phyloP scores from a whole-genome alignment of 495 filamentous ascomycete genomes.

The Neohortaea acidophila region DNA sequence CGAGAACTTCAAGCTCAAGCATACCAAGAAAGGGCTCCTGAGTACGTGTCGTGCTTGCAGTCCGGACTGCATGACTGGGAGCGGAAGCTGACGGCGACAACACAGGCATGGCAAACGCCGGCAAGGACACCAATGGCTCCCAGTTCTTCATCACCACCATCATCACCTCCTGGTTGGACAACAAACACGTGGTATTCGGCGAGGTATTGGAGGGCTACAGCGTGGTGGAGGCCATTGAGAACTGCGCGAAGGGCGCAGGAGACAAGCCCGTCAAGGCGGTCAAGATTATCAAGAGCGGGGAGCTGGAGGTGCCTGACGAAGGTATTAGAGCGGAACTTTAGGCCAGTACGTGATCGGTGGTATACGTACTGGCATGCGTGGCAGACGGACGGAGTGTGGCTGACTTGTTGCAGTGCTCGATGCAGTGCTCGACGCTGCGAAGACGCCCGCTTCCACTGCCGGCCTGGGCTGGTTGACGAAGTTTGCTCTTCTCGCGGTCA shows the following conservation, averaged over 20 bases:
- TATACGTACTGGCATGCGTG: constrained; percentile 1
- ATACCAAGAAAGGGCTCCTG: constrained; percentile 48
- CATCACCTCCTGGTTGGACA: constrained; percentile 57
- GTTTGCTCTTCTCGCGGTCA: constrained; percentile 1
- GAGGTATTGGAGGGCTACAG: constrained; percentile 55
- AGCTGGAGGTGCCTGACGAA: constrained; percentile 77
- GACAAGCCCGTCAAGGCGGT: constrained; percentile 63
- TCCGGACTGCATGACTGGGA: background rate
- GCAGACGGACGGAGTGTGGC: background rate
- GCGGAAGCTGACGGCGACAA: background rate
- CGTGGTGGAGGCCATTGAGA: constrained; percentile 76
- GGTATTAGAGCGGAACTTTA: constrained; percentile 97
- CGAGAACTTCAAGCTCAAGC: constrained; percentile 99
- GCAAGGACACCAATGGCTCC: constrained; percentile 94
- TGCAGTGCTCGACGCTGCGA: too few species aligned
- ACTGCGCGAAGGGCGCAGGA: constrained; percentile 48
- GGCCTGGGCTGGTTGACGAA: constrained; percentile 1
- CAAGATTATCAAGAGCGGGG: constrained; percentile 89
- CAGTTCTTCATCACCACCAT: constrained; percentile 86
- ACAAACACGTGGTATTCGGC: constrained; percentile 71
- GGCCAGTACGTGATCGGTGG: constrained; percentile 21
- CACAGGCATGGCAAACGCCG: constrained; percentile 85
- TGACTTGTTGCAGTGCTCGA: background rate
- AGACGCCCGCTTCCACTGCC: too few species aligned
- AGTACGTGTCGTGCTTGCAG: constrained; percentile 30